These are phyloP conservation scores for Fusarium nisikadoi DNA, from an alignment of 2,329 filamentous ascomycete species.

Conservation along the genomic window DNA sequence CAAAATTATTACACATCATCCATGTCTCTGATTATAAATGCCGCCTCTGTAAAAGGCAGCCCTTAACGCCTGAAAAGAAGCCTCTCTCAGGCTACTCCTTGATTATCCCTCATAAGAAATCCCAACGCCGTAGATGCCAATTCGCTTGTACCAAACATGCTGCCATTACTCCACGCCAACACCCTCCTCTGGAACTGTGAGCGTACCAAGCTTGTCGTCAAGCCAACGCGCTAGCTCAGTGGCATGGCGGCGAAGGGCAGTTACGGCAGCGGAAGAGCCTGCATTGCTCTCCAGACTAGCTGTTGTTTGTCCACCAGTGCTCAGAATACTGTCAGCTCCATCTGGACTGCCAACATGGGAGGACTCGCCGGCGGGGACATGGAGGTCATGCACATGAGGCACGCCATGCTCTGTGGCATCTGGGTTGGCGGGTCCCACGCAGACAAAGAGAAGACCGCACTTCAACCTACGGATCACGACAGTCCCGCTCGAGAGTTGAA, in stretches of 20 bases:
- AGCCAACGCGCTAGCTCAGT: conserved; percentile 69
- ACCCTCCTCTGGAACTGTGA: conserved; percentile 65
- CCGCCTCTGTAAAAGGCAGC: conserved; percentile 35
- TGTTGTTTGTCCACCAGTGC: conserved; percentile 58
- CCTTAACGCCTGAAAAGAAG: conserved; percentile 38
- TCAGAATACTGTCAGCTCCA: conserved; percentile 60
- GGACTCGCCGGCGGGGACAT: conserved; percentile 46
- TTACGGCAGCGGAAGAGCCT: conserved; percentile 58
- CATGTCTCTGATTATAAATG: conserved; percentile 25
- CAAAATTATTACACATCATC: conserved; percentile 12
- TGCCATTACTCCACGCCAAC: conserved; percentile 50
- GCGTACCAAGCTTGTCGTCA: conserved; percentile 66
- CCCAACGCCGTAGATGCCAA: conserved; percentile 41
- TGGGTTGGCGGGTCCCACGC: conserved; percentile 61
- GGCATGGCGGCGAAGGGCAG: conserved; percentile 64
- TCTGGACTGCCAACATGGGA: conserved; percentile 53
- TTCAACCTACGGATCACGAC: conserved; percentile 67
- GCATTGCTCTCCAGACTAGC: conserved; percentile 53
- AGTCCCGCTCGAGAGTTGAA: conserved; percentile 68
- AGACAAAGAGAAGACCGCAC: conserved; percentile 71
- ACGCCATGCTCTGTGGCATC: conserved; percentile 37
- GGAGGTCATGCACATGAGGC: conserved; percentile 30
- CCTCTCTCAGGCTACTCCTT: conserved; percentile 1
- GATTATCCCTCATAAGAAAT: conserved; percentile 23
- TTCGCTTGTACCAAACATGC: conserved; percentile 15